Conservation (phyloP, 306 rosid genomes). For the Cucurbita argyrosperma region DNA sequence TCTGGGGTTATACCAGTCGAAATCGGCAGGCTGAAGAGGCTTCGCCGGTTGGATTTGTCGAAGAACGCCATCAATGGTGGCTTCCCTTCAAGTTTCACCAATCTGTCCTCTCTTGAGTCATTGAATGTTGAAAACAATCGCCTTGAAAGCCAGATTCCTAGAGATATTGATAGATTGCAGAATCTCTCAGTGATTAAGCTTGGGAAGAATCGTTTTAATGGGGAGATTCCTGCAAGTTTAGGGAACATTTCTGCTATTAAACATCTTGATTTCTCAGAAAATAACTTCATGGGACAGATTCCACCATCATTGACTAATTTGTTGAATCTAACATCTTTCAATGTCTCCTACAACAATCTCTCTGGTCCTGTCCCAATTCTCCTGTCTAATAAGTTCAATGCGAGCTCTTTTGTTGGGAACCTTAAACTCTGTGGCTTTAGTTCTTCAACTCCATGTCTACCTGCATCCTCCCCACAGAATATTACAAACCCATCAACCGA, state of each 20-base stretch:
- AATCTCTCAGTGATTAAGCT: slow-evolving; percentile 57
- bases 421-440: slow-evolving; percentile 64
- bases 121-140: slow-evolving; percentile 39
- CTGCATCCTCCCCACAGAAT: slow-evolving; percentile 35
- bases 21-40: slow-evolving; percentile 44
- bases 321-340: slow-evolving; percentile 51
- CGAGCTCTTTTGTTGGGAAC: slow-evolving; percentile 73
- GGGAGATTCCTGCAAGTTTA: slow-evolving; percentile 61
- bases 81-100: slow-evolving; percentile 47
- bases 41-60: slow-evolving; percentile 57
- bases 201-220: slow-evolving; percentile 44
- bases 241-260: slow-evolving; percentile 55
- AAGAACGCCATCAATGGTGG: slow-evolving; percentile 61
- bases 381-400: slow-evolving; percentile 61
- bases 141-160: slow-evolving; percentile 35
- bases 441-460: slow-evolving; percentile 45
- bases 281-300: slow-evolving; percentile 45
- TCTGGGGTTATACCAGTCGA: slow-evolving; percentile 53
- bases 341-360: slow-evolving; percentile 75
- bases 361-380: slow-evolving; percentile 65
- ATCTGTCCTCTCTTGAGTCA: slow-evolving; percentile 40
- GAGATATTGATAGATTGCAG: slow-evolving; percentile 27
- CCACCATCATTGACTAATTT: slow-evolving; percentile 50
- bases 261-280: slow-evolving; percentile 52
- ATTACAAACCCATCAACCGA: slow-evolving; percentile 40